Evolutionary conservation across 1,284 basidiomycete species (phyloP).

Genomic region (Mycena citricolor): DNA sequence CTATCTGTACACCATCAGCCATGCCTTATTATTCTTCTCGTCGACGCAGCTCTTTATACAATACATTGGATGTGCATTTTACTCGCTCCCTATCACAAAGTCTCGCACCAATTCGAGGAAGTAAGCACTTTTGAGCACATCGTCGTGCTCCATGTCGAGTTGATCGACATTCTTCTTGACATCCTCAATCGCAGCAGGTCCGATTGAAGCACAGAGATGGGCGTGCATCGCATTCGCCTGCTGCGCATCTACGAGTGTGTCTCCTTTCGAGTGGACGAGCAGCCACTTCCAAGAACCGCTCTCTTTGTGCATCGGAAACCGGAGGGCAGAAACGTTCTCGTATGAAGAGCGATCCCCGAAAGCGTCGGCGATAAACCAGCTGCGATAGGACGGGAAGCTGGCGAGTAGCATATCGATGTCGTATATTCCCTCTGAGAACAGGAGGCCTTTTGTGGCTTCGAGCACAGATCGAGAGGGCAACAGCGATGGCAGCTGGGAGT

Average conservation of each 20-base stretch:
- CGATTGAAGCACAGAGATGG: conserved; percentile 46
- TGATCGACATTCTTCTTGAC: conserved; percentile 46
- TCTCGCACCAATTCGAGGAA: conserved; percentile 51
- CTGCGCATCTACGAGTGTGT: conserved; percentile 60
- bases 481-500: conserved; percentile 45
- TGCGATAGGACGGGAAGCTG: conserved; percentile 61
- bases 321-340: conserved; percentile 46
- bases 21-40: conserved; percentile 13
- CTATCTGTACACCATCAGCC: not conserved
- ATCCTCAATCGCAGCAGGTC: conserved; percentile 20
- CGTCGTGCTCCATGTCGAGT: conserved; percentile 56
- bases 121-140: conserved; percentile 43
- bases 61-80: too few relatives aligned
- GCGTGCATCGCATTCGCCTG: conserved; percentile 62
- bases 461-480: conserved; percentile 49
- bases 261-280: conserved; percentile 70
- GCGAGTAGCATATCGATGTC: conserved; percentile 62
- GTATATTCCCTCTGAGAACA: conserved; percentile 74
- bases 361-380: conserved; percentile 63
- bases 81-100: too few relatives aligned
- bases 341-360: conserved; percentile 58
- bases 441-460: conserved; percentile 49
- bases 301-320: conserved; percentile 34
- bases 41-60: conserved; percentile 14
- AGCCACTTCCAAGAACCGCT: conserved; percentile 58